These are phyloP conservation scores for Rhodocollybia butyracea DNA, from an alignment of 768 basidiomycete species.

Conservation along the genomic window DNA sequence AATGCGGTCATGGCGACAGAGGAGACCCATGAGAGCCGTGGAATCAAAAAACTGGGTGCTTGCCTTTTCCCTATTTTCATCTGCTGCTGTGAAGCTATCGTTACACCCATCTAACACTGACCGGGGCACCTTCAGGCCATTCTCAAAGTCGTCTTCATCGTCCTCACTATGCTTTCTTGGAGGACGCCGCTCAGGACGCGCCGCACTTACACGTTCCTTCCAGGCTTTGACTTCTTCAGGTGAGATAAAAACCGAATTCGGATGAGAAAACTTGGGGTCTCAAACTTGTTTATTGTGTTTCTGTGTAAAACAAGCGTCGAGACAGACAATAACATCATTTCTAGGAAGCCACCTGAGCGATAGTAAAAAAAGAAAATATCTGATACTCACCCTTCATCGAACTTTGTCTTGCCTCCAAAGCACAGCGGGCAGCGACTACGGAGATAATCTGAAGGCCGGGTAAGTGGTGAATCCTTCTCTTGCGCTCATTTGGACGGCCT, in stretches of 20 bases:
- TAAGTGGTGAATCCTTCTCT: not conserved
- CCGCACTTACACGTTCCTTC: slow-evolving; percentile 15
- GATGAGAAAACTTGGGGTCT: slow-evolving; percentile 16
- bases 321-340: slow-evolving; percentile 24
- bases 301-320: too few relatives aligned
- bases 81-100: slow-evolving; percentile 27
- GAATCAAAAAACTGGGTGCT: slow-evolving; percentile 30
- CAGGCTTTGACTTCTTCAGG: slow-evolving; percentile 16
- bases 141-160: slow-evolving; percentile 16
- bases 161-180: slow-evolving; percentile 6
- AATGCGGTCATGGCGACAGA: slow-evolving; percentile 32
- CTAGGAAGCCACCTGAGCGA: slow-evolving; percentile 7
- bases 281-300: slow-evolving; percentile 12
- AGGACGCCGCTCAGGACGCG: not conserved
- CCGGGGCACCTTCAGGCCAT: slow-evolving; percentile 17
- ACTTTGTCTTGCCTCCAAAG: slow-evolving; percentile 16
- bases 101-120: slow-evolving; percentile 29
- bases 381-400: not conserved
- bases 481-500: not conserved
- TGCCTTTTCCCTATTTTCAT: slow-evolving; percentile 21
- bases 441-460: slow-evolving; percentile 19
- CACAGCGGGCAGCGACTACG: slow-evolving; percentile 21
- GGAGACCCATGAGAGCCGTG: slow-evolving; percentile 33
- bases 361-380: not conserved
- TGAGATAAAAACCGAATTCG: slow-evolving; percentile 18